Conservation (phyloP, 495 filamentous ascomycete species). For the Penicillium paxilli region DNA sequence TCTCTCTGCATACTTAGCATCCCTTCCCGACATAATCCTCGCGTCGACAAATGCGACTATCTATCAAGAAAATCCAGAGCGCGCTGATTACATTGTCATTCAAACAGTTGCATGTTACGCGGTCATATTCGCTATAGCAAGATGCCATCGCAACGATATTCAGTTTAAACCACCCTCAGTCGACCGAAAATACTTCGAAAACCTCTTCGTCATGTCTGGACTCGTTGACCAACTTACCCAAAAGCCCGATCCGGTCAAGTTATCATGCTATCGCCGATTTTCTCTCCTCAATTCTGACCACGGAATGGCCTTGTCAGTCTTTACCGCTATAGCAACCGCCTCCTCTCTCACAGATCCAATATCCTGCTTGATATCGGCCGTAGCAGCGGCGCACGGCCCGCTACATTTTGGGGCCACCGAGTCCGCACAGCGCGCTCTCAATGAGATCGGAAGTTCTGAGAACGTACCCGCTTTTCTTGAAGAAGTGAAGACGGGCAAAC, state of each 20-base stretch:
- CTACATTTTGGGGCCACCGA: constrained; percentile 62
- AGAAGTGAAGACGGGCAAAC: constrained; percentile 50
- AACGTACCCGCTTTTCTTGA: constrained; percentile 50
- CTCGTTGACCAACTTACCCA: constrained; percentile 16
- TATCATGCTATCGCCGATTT: constrained; percentile 37
- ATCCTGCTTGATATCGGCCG: constrained; percentile 44
- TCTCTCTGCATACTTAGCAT: constrained; percentile 32
- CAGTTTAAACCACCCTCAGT: constrained; percentile 17
- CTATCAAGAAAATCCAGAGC: constrained; percentile 25
- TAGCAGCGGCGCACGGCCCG: constrained; percentile 53
- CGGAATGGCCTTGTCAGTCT: constrained; percentile 35
- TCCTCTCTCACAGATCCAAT: constrained; percentile 39
- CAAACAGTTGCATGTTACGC: constrained; percentile 31
- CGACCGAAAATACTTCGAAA: constrained; percentile 29
- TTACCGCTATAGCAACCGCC: constrained; percentile 32
- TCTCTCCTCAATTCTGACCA: constrained; percentile 36
- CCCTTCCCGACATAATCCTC: constrained; percentile 22
- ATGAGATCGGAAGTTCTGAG: constrained; percentile 43
- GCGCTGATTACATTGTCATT: constrained; percentile 26
- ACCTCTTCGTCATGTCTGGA: constrained; percentile 37
- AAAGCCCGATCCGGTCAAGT: constrained; percentile 16
- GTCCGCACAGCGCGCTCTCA: constrained; percentile 49
- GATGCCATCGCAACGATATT: constrained; percentile 28
- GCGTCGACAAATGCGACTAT: constrained; percentile 19
- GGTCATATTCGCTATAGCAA: constrained; percentile 30